Percentiles rank a stretch among this genome's conserved stretches.
These are phyloP conservation scores for Calonectria crousiana DNA, from an alignment of 2,329 filamentous ascomycete species.

Conservation along the genomic window DNA sequence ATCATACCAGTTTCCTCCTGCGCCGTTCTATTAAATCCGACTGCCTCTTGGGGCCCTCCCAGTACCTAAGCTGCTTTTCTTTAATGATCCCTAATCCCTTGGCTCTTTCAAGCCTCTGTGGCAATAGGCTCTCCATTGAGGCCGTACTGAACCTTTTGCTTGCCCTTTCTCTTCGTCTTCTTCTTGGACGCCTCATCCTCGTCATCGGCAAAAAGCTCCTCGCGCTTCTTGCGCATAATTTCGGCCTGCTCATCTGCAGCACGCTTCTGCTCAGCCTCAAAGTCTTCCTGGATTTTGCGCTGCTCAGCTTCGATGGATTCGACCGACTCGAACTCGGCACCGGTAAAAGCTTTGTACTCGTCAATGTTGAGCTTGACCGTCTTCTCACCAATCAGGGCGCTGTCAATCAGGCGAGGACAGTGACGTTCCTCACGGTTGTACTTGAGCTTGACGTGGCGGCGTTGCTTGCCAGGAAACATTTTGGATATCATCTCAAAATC, in stretches of 20 bases:
- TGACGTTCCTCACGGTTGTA: slow-evolving; percentile 83
- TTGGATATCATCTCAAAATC: slow-evolving; percentile 85
- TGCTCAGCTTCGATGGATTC: slow-evolving; percentile 69
- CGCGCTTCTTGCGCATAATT: slow-evolving; percentile 60
- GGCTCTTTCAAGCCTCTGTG: slow-evolving; percentile 34
- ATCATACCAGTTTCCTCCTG: slow-evolving; percentile 40
- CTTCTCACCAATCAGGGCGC: slow-evolving; percentile 72
- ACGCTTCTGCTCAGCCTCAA: slow-evolving; percentile 58
- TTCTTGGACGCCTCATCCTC: slow-evolving; percentile 47
- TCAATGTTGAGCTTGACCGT: slow-evolving; percentile 69
- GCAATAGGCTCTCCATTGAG: slow-evolving; percentile 53
- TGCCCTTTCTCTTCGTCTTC: slow-evolving; percentile 49
- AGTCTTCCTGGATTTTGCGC: slow-evolving; percentile 58
- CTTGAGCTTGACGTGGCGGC: slow-evolving; percentile 83
- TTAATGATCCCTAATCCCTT: background rate
- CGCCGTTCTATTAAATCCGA: slow-evolving; percentile 33
- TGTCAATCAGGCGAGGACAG: slow-evolving; percentile 72
- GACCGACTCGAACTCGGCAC: slow-evolving; percentile 66
- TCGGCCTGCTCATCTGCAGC: slow-evolving; percentile 61
- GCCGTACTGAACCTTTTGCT: slow-evolving; percentile 50
- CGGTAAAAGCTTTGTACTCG: slow-evolving; percentile 69
- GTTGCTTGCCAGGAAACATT: slow-evolving; percentile 79
- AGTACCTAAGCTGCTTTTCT: slow-evolving; percentile 8
- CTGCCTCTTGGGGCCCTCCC: slow-evolving; percentile 9
- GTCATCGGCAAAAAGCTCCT: slow-evolving; percentile 62